Conservation (phyloP, 495 filamentous ascomycete genomes). For the Aspergillus ellipticus region DNA sequence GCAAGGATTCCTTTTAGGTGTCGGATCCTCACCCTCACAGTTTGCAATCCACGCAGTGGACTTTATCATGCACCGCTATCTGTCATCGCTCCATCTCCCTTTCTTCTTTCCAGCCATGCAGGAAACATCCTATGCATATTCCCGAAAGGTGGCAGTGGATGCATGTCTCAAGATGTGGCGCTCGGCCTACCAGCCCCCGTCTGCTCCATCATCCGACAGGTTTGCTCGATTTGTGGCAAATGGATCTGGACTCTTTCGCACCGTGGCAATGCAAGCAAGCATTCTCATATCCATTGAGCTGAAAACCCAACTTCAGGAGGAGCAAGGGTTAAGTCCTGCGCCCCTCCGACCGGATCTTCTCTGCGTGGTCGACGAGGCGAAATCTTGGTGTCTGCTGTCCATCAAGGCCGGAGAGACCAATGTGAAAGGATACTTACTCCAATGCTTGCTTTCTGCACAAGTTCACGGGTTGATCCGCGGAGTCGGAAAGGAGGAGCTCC, state of each 20-base stretch:
- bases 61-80: constrained; percentile 2
- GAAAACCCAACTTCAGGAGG: constrained; percentile 45
- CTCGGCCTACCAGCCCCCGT: constrained; percentile 32
- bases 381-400: constrained; percentile 35
- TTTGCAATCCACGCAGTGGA: constrained; percentile 34
- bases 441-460: constrained; percentile 36
- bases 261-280: constrained; percentile 34
- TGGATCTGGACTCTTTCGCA: constrained; percentile 47
- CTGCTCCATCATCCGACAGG: constrained; percentile 27
- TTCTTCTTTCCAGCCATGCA: not conserved
- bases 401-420: constrained; percentile 53
- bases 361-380: constrained; percentile 41
- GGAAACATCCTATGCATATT: constrained; percentile 2
- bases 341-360: constrained; percentile 46
- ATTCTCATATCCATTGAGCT: constrained; percentile 49
- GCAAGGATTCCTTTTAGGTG: constrained; percentile 23
- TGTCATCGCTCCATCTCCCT: constrained; percentile 5
- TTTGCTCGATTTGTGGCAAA: constrained; percentile 39
- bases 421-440: constrained; percentile 52
- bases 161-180: constrained; percentile 41
- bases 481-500: constrained; percentile 27
- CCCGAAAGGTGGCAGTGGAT: not conserved
- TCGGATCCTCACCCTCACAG: constrained; percentile 22
- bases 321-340: constrained; percentile 41
- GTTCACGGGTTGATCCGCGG: constrained; percentile 41